phyloP scores from a whole-genome alignment of 2,329 filamentous ascomycete species.

The Fusarium sacchari region DNA sequence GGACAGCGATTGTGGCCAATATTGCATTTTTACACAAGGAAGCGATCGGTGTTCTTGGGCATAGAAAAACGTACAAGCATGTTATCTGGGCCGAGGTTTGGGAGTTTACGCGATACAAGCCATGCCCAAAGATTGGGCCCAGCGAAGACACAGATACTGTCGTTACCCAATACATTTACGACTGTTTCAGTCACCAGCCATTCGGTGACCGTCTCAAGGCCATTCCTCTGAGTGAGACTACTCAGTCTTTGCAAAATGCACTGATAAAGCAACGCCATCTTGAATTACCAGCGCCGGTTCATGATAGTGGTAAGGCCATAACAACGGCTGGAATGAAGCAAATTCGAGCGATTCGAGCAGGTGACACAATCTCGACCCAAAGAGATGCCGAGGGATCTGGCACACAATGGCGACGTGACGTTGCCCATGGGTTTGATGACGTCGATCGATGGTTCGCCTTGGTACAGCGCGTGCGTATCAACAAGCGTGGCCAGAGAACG shows the following conservation, averaged over 20 bases:
- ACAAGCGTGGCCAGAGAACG: conserved; percentile 48
- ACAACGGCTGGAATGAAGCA: conserved; percentile 37
- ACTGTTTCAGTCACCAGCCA: conserved; percentile 71
- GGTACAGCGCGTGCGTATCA: conserved; percentile 65
- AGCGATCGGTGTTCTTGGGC: conserved; percentile 59
- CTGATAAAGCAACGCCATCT: conserved; percentile 45
- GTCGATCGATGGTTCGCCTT: conserved; percentile 75
- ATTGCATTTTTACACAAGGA: conserved; percentile 74
- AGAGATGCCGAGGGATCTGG: conserved; percentile 57
- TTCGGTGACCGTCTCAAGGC: conserved; percentile 64
- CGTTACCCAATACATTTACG: conserved; percentile 75
- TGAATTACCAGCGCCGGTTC: conserved; percentile 40
- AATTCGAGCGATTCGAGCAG: conserved; percentile 51
- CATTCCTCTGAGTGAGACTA: conserved; percentile 42
- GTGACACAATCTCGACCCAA: conserved; percentile 61
- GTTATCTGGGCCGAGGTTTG: conserved; percentile 65
- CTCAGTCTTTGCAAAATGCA: conserved; percentile 43
- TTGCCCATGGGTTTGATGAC: conserved; percentile 53
- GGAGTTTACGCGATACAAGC: conserved; percentile 49
- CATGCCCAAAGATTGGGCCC: neutral
- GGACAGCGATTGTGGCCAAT: conserved; percentile 68
- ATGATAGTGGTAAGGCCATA: conserved; percentile 35
- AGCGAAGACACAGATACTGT: conserved; percentile 58
- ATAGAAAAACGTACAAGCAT: conserved; percentile 48
- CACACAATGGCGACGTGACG: conserved; percentile 66